A percentile compares a stretch with the other conserved stretches of the same genome.
Conservation (phyloP, 2,329 filamentous ascomycete genomes). For the Zymoseptoria passerinii region DNA sequence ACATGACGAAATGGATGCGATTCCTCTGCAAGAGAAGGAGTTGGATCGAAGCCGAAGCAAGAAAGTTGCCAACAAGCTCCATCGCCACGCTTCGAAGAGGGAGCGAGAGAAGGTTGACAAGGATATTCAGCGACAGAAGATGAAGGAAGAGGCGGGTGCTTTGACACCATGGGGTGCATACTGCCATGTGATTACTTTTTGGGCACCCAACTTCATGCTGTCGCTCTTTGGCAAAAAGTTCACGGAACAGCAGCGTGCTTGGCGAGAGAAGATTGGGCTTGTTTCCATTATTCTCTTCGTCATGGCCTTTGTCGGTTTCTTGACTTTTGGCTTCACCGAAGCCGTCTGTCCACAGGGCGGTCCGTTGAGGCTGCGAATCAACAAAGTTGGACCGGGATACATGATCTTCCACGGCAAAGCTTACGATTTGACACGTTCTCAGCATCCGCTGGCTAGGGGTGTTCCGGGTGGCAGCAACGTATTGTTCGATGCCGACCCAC, state of each 20-base stretch:
- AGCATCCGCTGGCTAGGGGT: slow-evolving; percentile 71
- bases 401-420: slow-evolving; percentile 96
- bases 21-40: slow-evolving; percentile 25
- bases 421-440: slow-evolving; percentile 69
- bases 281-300: slow-evolving; percentile 88
- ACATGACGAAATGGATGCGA: not conserved
- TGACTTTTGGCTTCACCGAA: slow-evolving; percentile 93
- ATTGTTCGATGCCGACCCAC: slow-evolving; percentile 73
- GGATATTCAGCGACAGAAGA: slow-evolving; percentile 44
- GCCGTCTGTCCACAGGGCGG: slow-evolving; percentile 71
- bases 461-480: slow-evolving; percentile 71
- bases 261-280: slow-evolving; percentile 96
- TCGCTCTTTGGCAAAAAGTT: slow-evolving; percentile 77
- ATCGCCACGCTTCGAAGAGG: slow-evolving; percentile 59
- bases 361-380: slow-evolving; percentile 62
- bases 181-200: slow-evolving; percentile 88
- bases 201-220: slow-evolving; percentile 79
- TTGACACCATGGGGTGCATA: slow-evolving; percentile 93
- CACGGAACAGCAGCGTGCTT: slow-evolving; percentile 81
- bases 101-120: slow-evolving; percentile 51
- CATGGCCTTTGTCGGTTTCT: slow-evolving; percentile 81
- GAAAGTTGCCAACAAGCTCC: slow-evolving; percentile 30
- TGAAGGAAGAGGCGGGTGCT: slow-evolving; percentile 58
- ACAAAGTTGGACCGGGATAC: slow-evolving; percentile 71
- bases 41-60: slow-evolving; percentile 27